phyloP scores from a whole-genome alignment of 116 monocot genomes.

The Trichopus zeylanicus region DNA sequence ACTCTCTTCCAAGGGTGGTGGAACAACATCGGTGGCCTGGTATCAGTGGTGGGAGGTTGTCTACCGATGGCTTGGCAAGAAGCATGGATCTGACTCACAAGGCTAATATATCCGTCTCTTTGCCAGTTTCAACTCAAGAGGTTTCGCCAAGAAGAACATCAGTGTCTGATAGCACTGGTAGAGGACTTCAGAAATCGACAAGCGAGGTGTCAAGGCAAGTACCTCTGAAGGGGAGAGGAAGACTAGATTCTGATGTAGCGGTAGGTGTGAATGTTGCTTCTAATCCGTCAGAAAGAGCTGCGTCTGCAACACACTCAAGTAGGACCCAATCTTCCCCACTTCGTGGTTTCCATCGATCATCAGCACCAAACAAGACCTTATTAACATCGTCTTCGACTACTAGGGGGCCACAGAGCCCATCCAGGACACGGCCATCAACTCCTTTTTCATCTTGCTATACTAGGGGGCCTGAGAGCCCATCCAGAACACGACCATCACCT shows the following conservation, averaged over 20 bases:
- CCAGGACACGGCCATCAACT: conserved; percentile 28
- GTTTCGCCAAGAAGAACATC: conserved; percentile 36
- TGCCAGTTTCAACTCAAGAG: conserved; percentile 25
- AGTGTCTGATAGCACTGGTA: conserved; percentile 18
- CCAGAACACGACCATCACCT: conserved; percentile 26
- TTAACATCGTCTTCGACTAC: no score
- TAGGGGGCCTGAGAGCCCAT: conserved; percentile 25
- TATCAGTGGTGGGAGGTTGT: conserved; percentile 30
- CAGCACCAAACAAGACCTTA: conserved; percentile 33
- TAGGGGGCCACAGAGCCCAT: conserved; percentile 24
- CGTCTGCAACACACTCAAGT: conserved; percentile 7
- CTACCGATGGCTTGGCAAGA: conserved; percentile 28
- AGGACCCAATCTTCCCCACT: conserved; percentile 11
- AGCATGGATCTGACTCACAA: conserved; percentile 34
- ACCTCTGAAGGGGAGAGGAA: conserved; percentile 23
- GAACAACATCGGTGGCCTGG: conserved; percentile 49
- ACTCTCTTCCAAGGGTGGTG: conserved; percentile 19
- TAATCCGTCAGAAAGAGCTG: conserved; percentile 16
- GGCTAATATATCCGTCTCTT: conserved; percentile 22
- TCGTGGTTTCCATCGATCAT: conserved; percentile 16
- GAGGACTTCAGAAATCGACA: conserved; percentile 18
- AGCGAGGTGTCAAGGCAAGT: conserved; percentile 20
- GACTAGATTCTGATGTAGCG: conserved; percentile 2
- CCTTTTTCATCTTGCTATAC: conserved; percentile 18
- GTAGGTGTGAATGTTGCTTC: conserved; percentile 11